Base-by-base conservation (phyloP, 306 rosid species). In the Malus orientalis region DNA sequence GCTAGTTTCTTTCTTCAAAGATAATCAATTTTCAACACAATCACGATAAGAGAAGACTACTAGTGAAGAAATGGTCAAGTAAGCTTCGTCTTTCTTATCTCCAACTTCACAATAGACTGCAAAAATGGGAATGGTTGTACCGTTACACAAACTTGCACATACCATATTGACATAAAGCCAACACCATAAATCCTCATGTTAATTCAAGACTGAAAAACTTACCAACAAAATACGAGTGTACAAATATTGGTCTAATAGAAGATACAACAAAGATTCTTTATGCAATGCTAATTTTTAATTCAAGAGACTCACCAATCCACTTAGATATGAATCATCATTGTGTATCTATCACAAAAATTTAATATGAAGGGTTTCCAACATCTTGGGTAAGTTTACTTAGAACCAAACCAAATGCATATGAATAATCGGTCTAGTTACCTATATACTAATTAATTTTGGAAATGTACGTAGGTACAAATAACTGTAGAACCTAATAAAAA, bases 341-440 rank as follows among this genome's bases (percentile, higher is more conserved):
- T 93, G 73, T 93, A 91, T 91, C 98, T 89, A 74, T 93, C 98
- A 59, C 8, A 1, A 91, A 93, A 81, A 93, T 81, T 7, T 97
- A 93, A 85, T 93, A 97, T 1, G 93, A 89, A 18, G 97, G 96
- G 80, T 93, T 91, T 85, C 98, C 98, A 78, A 93, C 86, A 76
- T 91, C 96, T 71, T 93, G 97, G 80, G 98, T 96, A 78, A 93
- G 93, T 84, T 86, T 93, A 67, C 98, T 1, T 36, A 36, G 40
- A 36, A 7, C 9, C 9, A 36, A 36, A 36, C 40, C 2, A 36
- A 36, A 36, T 36, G 40, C 9, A 36, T 36, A 6, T 36, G 2
- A 36, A 36, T 36, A 9, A 36, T 36, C 0, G 7, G 9, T 36
- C 40, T 36, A 36, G 8, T 6, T 36, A 36, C 9, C 40, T 36